Conservation (phyloP, 257 asterid species). For the Fraxinus pennsylvanica region DNA sequence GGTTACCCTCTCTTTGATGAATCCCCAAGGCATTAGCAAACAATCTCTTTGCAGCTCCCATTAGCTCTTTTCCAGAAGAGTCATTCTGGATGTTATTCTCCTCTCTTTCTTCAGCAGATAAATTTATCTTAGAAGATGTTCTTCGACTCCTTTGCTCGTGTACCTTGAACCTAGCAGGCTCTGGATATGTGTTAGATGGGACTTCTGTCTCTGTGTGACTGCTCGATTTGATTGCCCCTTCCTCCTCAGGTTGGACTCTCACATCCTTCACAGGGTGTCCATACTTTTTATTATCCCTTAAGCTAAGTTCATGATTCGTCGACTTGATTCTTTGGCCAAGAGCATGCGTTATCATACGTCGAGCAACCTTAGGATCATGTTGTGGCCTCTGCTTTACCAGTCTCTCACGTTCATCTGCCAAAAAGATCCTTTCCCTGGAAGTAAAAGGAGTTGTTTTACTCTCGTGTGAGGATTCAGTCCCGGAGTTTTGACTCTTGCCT, state of each 20-base stretch:
- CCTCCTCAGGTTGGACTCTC: slow-evolving; percentile 33
- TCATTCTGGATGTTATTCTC: slow-evolving; percentile 34
- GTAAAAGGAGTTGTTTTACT: slow-evolving; percentile 73
- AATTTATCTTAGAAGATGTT: slow-evolving; percentile 22
- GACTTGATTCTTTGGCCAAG: slow-evolving; percentile 70
- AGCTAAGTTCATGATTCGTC: slow-evolving; percentile 32
- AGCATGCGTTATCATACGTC: slow-evolving; percentile 91
- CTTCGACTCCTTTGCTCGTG: slow-evolving; percentile 24
- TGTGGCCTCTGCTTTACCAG: slow-evolving; percentile 67
- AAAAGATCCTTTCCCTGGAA: slow-evolving; percentile 69
- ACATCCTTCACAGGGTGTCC: slow-evolving; percentile 29
- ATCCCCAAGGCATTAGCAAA: slow-evolving; percentile 86
- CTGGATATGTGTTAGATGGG: slow-evolving; percentile 27
- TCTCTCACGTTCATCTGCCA: slow-evolving; percentile 43
- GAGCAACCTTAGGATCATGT: slow-evolving; percentile 76
- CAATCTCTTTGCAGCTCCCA: slow-evolving; percentile 94
- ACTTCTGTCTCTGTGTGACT: slow-evolving; percentile 25
- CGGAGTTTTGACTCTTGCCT: slow-evolving; percentile 37
- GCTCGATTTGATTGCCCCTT: slow-evolving; percentile 22
- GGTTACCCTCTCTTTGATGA: slow-evolving; percentile 46
- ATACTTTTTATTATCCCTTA: slow-evolving; percentile 27
- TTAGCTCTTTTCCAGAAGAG: slow-evolving; percentile 56
- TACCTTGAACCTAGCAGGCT: slow-evolving; percentile 31
- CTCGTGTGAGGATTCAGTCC: slow-evolving; percentile 56
- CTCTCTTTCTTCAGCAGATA: slow-evolving; percentile 31